Evolutionary conservation across 78 protist species (phyloP), one percentile per base, ranked within the genome.

Genomic region (Cavenderia fasciculata): DNA sequence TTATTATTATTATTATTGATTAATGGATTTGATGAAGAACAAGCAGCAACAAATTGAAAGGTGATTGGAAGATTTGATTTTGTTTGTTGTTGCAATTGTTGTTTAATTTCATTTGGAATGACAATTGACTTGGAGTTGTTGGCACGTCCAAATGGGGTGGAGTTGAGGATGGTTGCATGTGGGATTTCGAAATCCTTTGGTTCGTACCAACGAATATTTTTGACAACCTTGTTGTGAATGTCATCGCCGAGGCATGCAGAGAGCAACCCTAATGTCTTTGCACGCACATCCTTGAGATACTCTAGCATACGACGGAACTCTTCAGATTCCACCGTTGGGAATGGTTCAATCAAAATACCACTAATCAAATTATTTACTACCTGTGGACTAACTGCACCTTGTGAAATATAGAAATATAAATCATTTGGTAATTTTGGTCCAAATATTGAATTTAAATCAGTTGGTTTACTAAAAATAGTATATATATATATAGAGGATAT

Each of bases 381-480:
- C 65, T 68, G 76, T 43, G 76, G 90, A 82, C 59, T 68, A 19
- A 82, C 63, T 8, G 68, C 90, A 41, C 90, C 66, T 56, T 82
- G 90, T 31, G 90, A 82, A 33, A 82, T 65, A 36, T 82, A 82
- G 73, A 82, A 82, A 25, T 69, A 82, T 12, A 82, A n/a, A 82
- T 82, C 90, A 68, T 82, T 82, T 52, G 90, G 90, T 40, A 82
- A 47, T 68, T 71, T 82, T 52, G 78, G 71, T 57, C 90, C 90
- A 82, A 82, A 82, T 25, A 82, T 82, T 65, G 41, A 34, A 57
- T 68, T 82, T 52, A 82, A 44, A 43, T 77, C 74, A 27, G 47
- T 34, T 74, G 21, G 63, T 56, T 41, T 52, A 71, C 62, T 52
- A 29, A n/a, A 3, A 36, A 3, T 62, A 27, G 5, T 62, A 3